phyloP scores from a whole-genome alignment of 108 stramenopile genomes.

The Aurantiochytrium sp. region DNA sequence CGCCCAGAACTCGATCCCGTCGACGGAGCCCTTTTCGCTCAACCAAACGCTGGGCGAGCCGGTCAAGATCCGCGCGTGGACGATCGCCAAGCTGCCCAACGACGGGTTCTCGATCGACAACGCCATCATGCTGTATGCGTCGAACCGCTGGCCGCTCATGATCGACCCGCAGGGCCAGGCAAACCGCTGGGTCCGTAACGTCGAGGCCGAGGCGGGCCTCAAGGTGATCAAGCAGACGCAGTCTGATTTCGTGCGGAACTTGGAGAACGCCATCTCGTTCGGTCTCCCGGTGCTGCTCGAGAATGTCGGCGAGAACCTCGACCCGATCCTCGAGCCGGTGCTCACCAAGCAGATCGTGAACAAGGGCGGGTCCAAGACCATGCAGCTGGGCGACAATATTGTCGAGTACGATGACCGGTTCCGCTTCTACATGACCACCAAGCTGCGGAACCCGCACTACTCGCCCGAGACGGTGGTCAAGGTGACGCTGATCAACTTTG shows the following conservation, averaged over 20 bases:
- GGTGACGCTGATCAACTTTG: slow-evolving; percentile 64
- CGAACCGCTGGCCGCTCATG: slow-evolving; percentile 65
- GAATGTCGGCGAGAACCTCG: slow-evolving; percentile 55
- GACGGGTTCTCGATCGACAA: slow-evolving; percentile 59
- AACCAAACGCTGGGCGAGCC: slow-evolving; percentile 46
- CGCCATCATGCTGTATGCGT: slow-evolving; percentile 53
- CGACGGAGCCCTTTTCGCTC: slow-evolving; percentile 32
- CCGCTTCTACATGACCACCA: slow-evolving; percentile 60
- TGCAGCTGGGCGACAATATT: slow-evolving; percentile 54
- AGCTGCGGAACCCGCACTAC: slow-evolving; percentile 61
- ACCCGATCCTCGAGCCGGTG: slow-evolving; percentile 57
- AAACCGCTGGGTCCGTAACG: slow-evolving; percentile 48
- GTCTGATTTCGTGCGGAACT: slow-evolving; percentile 54
- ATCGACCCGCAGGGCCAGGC: slow-evolving; percentile 67
- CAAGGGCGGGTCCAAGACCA: slow-evolving; percentile 49
- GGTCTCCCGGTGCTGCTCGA: slow-evolving; percentile 60
- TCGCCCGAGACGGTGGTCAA: slow-evolving; percentile 53
- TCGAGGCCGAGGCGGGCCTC: slow-evolving; percentile 36
- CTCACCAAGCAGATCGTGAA: slow-evolving; percentile 51
- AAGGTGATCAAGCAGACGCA: slow-evolving; percentile 61
- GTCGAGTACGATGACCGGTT: slow-evolving; percentile 61
- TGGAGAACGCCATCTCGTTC: slow-evolving; percentile 60
- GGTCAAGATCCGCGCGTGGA: slow-evolving; percentile 83
- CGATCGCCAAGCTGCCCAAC: slow-evolving; percentile 63
- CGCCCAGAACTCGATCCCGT: slow-evolving; percentile 44